Conservation (phyloP, 495 filamentous ascomycete genomes). For the Xylaria nigripes region DNA sequence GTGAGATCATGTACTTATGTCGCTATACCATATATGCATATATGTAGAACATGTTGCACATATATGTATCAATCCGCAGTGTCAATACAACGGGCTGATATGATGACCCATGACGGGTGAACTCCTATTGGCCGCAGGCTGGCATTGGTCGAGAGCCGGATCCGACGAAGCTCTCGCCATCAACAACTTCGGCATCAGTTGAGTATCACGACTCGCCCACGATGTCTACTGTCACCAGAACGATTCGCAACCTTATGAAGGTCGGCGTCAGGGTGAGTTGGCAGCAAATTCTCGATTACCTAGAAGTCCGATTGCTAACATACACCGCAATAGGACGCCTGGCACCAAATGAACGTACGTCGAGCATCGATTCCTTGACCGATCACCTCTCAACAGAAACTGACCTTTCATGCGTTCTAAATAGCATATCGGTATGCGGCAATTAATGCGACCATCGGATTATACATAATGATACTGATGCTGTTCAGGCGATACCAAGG, state of each 20-base stretch:
- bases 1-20: not conserved
- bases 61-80: not conserved
- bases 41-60: not conserved
- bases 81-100: not conserved
- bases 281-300: not conserved
- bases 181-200: slow-evolving; percentile 2
- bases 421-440: slow-evolving; percentile 59
- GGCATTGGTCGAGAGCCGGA: not conserved
- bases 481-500: slow-evolving; percentile 84
- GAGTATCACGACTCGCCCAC: slow-evolving; percentile 36
- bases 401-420: slow-evolving; percentile 14
- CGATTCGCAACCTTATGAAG: slow-evolving; percentile 74
- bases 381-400: slow-evolving; percentile 20
- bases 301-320: slow-evolving; percentile 9
- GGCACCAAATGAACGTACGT: slow-evolving; percentile 86
- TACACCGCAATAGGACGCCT: slow-evolving; percentile 57
- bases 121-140: not conserved
- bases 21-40: not conserved
- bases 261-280: slow-evolving; percentile 73
- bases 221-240: slow-evolving; percentile 90
- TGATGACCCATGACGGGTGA: not conserved
- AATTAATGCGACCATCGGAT: not conserved
- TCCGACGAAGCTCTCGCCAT: not conserved
- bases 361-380: slow-evolving; percentile 29
- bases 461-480: slow-evolving; percentile 26